Conservation (phyloP, 2,329 filamentous ascomycete species). For the Xylaria sp. region DNA sequence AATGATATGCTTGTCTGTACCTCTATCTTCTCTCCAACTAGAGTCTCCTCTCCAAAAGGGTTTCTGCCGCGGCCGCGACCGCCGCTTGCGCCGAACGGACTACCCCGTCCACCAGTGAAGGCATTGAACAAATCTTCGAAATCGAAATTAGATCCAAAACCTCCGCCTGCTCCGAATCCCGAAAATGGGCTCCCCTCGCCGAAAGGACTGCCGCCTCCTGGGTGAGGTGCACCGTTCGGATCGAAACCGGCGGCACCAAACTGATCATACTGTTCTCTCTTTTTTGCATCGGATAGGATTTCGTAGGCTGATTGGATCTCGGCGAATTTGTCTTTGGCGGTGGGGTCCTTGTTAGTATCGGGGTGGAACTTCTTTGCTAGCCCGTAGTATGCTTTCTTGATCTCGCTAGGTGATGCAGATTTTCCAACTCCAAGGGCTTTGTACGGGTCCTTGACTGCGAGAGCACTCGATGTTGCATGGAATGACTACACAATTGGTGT, state of each 20-base stretch:
- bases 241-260: conserved; percentile 92
- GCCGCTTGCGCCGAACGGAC: conserved; percentile 66
- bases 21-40: conserved; percentile 97
- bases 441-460: conserved; percentile 82
- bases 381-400: conserved; percentile 98
- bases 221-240: conserved; percentile 69
- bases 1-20: conserved; percentile 94
- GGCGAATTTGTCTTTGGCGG: conserved; percentile 93
- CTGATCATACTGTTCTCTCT: conserved; percentile 91
- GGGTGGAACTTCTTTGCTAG: conserved; percentile 98
- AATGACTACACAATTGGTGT: conserved; percentile 58
- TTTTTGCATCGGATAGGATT: conserved; percentile 89
- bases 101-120: conserved; percentile 70
- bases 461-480: conserved; percentile 66
- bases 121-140: conserved; percentile 96
- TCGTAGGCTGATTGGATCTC: conserved; percentile 96
- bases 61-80: conserved; percentile 65
- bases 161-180: conserved; percentile 71
- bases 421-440: conserved; percentile 85
- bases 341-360: conserved; percentile 94
- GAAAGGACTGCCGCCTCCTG: conserved; percentile 68
- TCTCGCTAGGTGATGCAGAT: conserved; percentile 82
- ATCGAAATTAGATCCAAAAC: conserved; percentile 86
- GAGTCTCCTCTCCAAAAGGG: conserved; percentile 80
- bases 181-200: conserved; percentile 68